Percentiles rank a stretch among this genome's conserved stretches.
These are phyloP conservation scores for Umbelopsis sp. DNA, from an alignment of 192 early-diverging fungal species.

Conservation along the genomic window DNA sequence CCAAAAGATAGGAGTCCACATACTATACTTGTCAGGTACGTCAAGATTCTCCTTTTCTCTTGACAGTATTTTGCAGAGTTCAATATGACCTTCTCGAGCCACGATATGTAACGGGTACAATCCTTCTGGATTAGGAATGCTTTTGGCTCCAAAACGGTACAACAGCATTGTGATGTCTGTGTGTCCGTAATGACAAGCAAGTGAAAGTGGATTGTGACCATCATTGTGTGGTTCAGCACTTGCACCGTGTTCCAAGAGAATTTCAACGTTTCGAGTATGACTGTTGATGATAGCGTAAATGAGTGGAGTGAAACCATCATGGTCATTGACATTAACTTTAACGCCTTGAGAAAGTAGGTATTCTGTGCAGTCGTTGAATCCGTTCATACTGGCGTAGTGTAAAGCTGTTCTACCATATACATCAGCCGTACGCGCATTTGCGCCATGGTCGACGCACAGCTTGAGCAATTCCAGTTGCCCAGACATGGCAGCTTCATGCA, in stretches of 20 bases:
- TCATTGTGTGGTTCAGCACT: constrained; percentile 62
- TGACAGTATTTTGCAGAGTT: constrained; percentile 74
- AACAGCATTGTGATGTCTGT: constrained; percentile 83
- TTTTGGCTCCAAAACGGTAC: constrained; percentile 72
- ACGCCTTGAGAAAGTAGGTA: constrained; percentile 57
- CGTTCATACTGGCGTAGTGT: constrained; percentile 96
- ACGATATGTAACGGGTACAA: constrained; percentile 89
- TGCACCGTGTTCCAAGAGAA: constrained; percentile 69
- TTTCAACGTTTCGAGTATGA: constrained; percentile 71
- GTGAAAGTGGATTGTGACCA: constrained; percentile 70
- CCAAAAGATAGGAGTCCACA: constrained; percentile 98
- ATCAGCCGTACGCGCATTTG: constrained; percentile 67
- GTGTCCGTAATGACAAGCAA: constrained; percentile 93
- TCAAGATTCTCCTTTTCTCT: constrained; percentile 76
- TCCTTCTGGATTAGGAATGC: constrained; percentile 77
- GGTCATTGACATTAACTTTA: constrained; percentile 65
- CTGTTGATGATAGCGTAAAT: constrained; percentile 88
- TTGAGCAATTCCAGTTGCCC: constrained; percentile 72
- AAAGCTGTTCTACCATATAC: constrained; percentile 88
- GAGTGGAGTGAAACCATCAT: constrained; percentile 88
- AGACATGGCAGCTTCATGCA: constrained; percentile 88
- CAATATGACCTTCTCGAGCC: constrained; percentile 78
- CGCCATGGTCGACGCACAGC: constrained; percentile 54
- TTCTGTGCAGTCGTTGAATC: constrained; percentile 67
- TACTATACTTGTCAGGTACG: constrained; percentile 83